Conservation (phyloP, 73 alveolate species). For the Durusdinium trenchii region DNA sequence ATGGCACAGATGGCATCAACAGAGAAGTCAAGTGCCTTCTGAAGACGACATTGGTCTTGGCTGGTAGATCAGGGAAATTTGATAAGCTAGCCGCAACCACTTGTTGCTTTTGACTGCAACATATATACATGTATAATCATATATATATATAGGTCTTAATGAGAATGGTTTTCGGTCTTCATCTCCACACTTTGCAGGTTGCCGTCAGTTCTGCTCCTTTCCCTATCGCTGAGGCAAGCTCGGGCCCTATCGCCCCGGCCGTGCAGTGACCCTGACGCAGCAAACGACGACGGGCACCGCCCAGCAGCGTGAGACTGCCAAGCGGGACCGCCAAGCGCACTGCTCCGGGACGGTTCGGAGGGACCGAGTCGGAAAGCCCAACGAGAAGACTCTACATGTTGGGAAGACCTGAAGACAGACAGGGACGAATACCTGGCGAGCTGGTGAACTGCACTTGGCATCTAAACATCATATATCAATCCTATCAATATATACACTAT, state of each 20-base stretch:
- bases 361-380: not conserved
- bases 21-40: not conserved
- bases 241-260: slow-evolving; percentile 81
- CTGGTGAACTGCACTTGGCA: not conserved
- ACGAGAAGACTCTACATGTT: not conserved
- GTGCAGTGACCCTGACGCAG: slow-evolving; percentile 39
- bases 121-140: not conserved
- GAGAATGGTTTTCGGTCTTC: not conserved
- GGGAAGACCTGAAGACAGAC: not conserved
- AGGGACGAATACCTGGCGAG: not conserved
- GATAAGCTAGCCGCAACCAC: not conserved
- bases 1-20: not conserved
- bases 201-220: not conserved
- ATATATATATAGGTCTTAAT: not conserved
- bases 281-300: slow-evolving; percentile 47
- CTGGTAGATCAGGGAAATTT: not conserved
- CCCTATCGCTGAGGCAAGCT: slow-evolving; percentile 50
- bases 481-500: not conserved
- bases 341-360: not conserved
- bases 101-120: not conserved
- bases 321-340: not conserved
- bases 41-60: not conserved
- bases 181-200: no score
- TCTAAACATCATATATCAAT: not conserved
- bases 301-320: slow-evolving; percentile 7